Conservation (phyloP, 139 green algal genomes). For the Micromonas commoda region DNA sequence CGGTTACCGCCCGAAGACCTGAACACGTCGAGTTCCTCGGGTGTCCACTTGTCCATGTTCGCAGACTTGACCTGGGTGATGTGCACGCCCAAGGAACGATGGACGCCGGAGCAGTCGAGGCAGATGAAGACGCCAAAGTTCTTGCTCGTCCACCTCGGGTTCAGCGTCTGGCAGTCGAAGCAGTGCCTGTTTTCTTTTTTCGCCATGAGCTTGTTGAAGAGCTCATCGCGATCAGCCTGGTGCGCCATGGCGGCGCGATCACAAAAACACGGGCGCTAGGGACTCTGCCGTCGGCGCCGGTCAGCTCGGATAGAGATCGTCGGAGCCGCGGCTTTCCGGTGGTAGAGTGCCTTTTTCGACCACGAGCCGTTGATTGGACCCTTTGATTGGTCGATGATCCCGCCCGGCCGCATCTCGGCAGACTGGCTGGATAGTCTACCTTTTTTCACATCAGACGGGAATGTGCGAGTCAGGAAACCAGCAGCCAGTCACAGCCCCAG, state of each 20-base stretch:
- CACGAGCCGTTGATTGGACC: no score
- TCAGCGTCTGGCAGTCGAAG: slow-evolving; percentile 94
- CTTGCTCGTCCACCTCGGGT: slow-evolving; percentile 90
- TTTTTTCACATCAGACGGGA: no score
- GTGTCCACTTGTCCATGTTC: slow-evolving; percentile 86
- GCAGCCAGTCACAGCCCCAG: no score
- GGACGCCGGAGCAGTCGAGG: slow-evolving; percentile 85
- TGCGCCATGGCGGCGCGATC: not conserved
- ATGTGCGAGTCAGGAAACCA: no score
- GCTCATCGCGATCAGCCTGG: slow-evolving; percentile 55
- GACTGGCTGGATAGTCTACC: no score
- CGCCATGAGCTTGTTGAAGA: slow-evolving; percentile 72
- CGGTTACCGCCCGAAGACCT: slow-evolving; percentile 83
- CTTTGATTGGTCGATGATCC: no score
- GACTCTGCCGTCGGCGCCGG: no score
- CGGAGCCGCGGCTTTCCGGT: no score
- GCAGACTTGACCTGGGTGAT: slow-evolving; percentile 91
- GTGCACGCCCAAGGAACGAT: slow-evolving; percentile 90
- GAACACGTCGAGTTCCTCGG: slow-evolving; percentile 89
- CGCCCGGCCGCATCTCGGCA: no score
- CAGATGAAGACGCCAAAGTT: slow-evolving; percentile 97
- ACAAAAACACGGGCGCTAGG: no score
- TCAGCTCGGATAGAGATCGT: no score
- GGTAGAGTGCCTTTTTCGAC: no score
- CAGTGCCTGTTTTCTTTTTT: slow-evolving; percentile 92